These are phyloP conservation scores for Phytopythium ostracodes DNA, from an alignment of 352 stramenopile species.

Conservation along the genomic window DNA sequence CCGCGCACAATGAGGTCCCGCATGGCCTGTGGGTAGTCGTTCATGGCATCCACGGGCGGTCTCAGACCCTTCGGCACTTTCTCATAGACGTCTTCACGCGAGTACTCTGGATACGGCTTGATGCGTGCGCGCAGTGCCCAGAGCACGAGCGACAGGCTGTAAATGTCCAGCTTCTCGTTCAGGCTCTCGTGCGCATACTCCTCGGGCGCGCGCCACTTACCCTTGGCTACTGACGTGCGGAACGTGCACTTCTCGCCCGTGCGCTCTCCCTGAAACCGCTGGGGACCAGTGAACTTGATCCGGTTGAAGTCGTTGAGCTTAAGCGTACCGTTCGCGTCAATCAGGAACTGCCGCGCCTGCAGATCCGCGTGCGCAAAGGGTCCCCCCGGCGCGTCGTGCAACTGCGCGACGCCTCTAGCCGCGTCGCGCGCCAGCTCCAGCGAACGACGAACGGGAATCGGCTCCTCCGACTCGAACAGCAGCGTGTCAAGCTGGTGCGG, in stretches of 20 bases:
- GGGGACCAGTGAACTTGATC: constrained; percentile 59
- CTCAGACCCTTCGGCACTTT: constrained; percentile 42
- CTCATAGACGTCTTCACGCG: constrained; percentile 50
- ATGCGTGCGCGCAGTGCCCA: constrained; percentile 49
- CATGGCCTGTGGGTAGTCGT: constrained; percentile 58
- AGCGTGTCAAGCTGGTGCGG: constrained; percentile 54
- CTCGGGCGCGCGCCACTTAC: constrained; percentile 75
- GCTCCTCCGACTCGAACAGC: constrained; percentile 44
- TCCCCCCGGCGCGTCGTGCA: constrained; percentile 58
- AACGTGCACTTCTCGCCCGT: constrained; percentile 56
- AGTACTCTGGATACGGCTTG: constrained; percentile 40
- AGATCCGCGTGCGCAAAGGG: constrained; percentile 81
- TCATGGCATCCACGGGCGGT: constrained; percentile 42
- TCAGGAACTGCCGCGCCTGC: constrained; percentile 74
- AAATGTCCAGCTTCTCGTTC: constrained; percentile 64
- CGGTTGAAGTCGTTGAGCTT: constrained; percentile 84
- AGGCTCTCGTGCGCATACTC: constrained; percentile 48
- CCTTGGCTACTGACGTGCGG: constrained; percentile 58
- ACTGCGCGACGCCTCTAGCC: constrained; percentile 50
- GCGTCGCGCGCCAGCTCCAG: constrained; percentile 51
- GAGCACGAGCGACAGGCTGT: constrained; percentile 66
- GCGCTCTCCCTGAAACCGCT: constrained; percentile 24
- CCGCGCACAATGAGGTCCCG: constrained; percentile 52
- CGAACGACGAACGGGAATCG: constrained; percentile 38
- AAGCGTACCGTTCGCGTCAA: constrained; percentile 48